A percentile compares a stretch with the other conserved stretches of the same genome.
phyloP scores from a whole-genome alignment of 805 yeast genomes.

The Candida peoriensis region DNA sequence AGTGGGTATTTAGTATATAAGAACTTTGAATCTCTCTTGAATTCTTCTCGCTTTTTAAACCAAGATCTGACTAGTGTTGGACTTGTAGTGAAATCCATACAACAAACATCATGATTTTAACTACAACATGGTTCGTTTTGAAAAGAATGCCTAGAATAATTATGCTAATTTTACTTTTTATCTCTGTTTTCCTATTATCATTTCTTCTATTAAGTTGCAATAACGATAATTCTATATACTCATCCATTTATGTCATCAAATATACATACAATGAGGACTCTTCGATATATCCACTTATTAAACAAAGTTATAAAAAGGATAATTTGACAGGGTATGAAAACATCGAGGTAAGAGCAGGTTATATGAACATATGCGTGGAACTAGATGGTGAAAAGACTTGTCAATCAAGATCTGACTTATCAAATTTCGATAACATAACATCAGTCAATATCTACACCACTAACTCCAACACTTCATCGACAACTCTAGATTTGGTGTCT shows the following conservation, averaged over 20 bases:
- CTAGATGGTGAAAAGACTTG: conserved; percentile 31
- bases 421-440: conserved; percentile 22
- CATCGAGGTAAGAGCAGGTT: conserved; percentile 47
- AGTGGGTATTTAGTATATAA: too few relatives aligned
- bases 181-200: conserved; percentile 44
- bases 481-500: conserved; percentile 39
- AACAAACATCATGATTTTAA: conserved; percentile 6
- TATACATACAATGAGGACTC: conserved; percentile 44
- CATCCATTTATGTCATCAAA: conserved; percentile 45
- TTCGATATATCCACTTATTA: conserved; percentile 34
- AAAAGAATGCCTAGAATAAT: conserved; percentile 40
- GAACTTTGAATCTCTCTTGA: too few relatives aligned
- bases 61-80: too few relatives aligned
- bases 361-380: conserved; percentile 51
- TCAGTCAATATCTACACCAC: conserved; percentile 32
- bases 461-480: conserved; percentile 26
- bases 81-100: too few relatives aligned
- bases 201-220: conserved; percentile 56
- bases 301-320: conserved; percentile 29
- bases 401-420: conserved; percentile 27
- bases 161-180: conserved; percentile 37
- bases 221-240: conserved; percentile 33
- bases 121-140: conserved; percentile 22
- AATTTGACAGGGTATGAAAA: conserved; percentile 32
- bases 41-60: too few relatives aligned